Conservation (phyloP, 345 rosid genomes). For the Xanthoceras sorbifolium region DNA sequence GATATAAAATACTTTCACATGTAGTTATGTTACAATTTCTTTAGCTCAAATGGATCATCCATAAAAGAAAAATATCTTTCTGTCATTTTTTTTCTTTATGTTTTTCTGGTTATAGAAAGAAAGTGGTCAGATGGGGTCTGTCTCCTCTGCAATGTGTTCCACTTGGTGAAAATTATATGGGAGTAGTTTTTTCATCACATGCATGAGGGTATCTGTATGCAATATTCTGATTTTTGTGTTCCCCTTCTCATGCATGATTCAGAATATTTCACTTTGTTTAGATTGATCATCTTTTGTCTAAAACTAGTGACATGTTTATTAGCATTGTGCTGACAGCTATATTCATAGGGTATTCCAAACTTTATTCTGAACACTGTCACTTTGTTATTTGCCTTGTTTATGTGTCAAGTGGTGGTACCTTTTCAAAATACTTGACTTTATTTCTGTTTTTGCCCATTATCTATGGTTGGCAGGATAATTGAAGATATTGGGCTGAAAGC, state of each 20-base stretch:
- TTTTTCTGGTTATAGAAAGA: background rate
- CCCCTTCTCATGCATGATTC: background rate
- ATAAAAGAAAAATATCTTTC: background rate
- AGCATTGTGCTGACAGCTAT: conserved; percentile 1
- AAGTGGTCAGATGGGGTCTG: background rate
- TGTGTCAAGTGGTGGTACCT: background rate
- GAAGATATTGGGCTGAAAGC: conserved; percentile 73
- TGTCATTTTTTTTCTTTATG: too few species aligned
- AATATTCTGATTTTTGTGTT: background rate
- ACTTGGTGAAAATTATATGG: background rate
- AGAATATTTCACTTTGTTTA: background rate
- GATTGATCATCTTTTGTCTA: background rate
- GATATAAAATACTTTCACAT: background rate
- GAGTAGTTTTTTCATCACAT: background rate
- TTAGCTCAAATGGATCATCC: background rate
- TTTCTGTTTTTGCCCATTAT: background rate
- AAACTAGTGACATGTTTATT: background rate
- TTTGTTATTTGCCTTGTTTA: conserved; percentile 6
- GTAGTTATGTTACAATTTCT: background rate
- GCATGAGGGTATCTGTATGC: background rate
- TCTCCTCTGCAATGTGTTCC: background rate
- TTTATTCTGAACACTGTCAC: conserved; percentile 11
- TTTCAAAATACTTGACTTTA: background rate
- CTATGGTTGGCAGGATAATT: conserved; percentile 65
- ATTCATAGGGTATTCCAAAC: conserved; percentile 4